A percentile compares a stretch with the other conserved stretches of the same genome.
Evolutionary conservation across 768 basidiomycete genomes (phyloP).

Genomic region (Tulasnella sp.): DNA sequence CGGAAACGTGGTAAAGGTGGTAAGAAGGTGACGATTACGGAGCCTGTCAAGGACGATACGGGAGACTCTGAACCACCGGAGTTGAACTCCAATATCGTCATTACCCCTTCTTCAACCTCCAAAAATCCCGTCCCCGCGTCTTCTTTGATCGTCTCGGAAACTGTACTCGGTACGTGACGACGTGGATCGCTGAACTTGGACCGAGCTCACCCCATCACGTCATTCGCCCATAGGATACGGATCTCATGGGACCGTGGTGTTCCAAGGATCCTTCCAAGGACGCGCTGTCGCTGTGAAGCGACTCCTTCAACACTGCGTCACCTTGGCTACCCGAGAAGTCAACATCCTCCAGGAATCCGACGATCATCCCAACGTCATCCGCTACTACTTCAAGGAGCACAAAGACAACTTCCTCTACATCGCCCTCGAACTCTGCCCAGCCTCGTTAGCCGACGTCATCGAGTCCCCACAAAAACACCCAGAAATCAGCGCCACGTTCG

Average conservation of each 20-base stretch:
- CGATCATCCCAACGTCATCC: slow-evolving; percentile 96
- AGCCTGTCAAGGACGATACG: too few relatives aligned
- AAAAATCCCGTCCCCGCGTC: too few relatives aligned
- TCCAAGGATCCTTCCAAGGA: slow-evolving; percentile 87
- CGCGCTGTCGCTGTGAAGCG: slow-evolving; percentile 98
- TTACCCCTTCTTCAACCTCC: too few relatives aligned
- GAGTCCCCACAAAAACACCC: slow-evolving; percentile 65
- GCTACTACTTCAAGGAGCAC: slow-evolving; percentile 94
- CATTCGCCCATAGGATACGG: slow-evolving; percentile 58
- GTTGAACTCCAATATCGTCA: too few relatives aligned
- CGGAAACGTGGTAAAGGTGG: too few relatives aligned
- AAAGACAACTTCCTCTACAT: slow-evolving; percentile 94
- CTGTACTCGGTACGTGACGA: slow-evolving; percentile 48
- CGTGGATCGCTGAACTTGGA: not conserved
- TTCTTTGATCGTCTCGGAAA: slow-evolving; percentile 61
- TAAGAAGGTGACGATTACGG: too few relatives aligned
- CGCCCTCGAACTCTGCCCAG: slow-evolving; percentile 89
- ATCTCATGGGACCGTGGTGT: slow-evolving; percentile 94
- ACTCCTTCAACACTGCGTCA: slow-evolving; percentile 88
- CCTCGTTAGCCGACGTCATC: slow-evolving; percentile 75
- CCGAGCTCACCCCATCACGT: not conserved
- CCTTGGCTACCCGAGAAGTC: slow-evolving; percentile 87
- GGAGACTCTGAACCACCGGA: too few relatives aligned
- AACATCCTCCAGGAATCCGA: slow-evolving; percentile 91
- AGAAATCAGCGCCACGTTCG: slow-evolving; percentile 65